phyloP scores from a whole-genome alignment of 169 alveolate genomes.

The Eimeria tenella region DNA sequence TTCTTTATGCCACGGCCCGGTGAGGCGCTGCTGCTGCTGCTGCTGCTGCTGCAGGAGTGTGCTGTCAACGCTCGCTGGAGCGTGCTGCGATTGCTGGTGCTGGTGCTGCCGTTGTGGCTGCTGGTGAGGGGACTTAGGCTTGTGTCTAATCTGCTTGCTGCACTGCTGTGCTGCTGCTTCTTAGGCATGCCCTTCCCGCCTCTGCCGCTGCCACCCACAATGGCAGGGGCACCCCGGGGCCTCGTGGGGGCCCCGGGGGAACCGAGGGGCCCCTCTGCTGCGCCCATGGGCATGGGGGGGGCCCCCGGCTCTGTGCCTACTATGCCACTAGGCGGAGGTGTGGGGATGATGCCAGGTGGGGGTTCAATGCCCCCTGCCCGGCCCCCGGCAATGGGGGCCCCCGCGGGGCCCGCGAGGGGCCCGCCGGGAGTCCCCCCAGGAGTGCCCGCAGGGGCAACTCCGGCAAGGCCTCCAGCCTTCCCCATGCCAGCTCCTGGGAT shows the following conservation, averaged over 20 bases:
- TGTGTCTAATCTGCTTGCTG: not conserved
- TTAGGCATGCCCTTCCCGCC: slow-evolving; percentile 73
- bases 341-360: slow-evolving; percentile 32
- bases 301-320: not conserved
- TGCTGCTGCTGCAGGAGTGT: not conserved
- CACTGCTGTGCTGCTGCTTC: not conserved
- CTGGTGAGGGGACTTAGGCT: not conserved
- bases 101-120: slow-evolving; percentile 8
- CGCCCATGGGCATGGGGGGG: slow-evolving; percentile 28
- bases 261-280: slow-evolving; percentile 18
- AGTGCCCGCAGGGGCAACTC: not conserved
- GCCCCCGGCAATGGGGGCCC: slow-evolving; percentile 32
- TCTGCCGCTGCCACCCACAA: slow-evolving; percentile 44
- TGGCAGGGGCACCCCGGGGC: slow-evolving; percentile 39
- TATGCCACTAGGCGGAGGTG: not conserved
- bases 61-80: not conserved
- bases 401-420: not conserved
- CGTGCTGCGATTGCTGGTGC: not conserved
- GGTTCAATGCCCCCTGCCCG: slow-evolving; percentile 22
- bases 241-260: slow-evolving; percentile 43
- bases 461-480: slow-evolving; percentile 34
- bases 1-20: slow-evolving; percentile 30
- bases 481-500: slow-evolving; percentile 12
- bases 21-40: slow-evolving; percentile 14
- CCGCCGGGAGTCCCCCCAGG: slow-evolving; percentile 11